Evolutionary conservation across 345 rosid genomes (phyloP).

Genomic region (Brassica carinata): DNA sequence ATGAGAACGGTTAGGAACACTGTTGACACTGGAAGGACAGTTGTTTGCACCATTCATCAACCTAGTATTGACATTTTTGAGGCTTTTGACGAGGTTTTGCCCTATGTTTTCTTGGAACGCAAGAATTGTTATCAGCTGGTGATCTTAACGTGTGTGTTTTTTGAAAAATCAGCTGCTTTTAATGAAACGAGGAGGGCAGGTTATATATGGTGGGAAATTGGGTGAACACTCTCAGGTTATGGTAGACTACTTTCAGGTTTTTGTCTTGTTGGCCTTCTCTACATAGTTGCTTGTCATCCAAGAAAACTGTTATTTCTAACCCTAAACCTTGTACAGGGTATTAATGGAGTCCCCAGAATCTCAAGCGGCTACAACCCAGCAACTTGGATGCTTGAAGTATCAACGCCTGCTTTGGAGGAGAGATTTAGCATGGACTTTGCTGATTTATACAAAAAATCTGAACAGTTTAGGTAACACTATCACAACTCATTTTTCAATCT

Average conservation of each 20-base stretch:
- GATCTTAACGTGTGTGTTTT: constrained; percentile 3
- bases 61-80: constrained; percentile 94
- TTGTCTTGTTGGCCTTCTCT: background rate
- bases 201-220: constrained; percentile 86
- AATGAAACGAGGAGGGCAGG: constrained; percentile 94
- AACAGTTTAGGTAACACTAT: constrained; percentile 56
- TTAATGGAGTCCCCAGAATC: constrained; percentile 62
- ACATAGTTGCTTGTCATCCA: background rate
- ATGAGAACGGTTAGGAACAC: constrained; percentile 96
- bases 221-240: constrained; percentile 66
- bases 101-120: background rate
- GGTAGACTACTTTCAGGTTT: constrained; percentile 87
- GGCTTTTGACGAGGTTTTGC: constrained; percentile 88
- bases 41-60: constrained; percentile 93
- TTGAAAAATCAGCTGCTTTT: constrained; percentile 65
- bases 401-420: constrained; percentile 67
- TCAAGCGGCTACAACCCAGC: constrained; percentile 82
- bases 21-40: constrained; percentile 94
- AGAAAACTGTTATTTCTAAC: background rate
- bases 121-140: constrained; percentile 6
- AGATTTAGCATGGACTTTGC: constrained; percentile 67
- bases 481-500: constrained; percentile 5
- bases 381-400: constrained; percentile 98
- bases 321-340: constrained; percentile 47
- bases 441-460: constrained; percentile 61